Percentiles rank a stretch among this genome's conserved stretches.
Evolutionary conservation across 1,284 basidiomycete genomes (phyloP).

Genomic region (Cutaneotrichosporon cavernicola): DNA sequence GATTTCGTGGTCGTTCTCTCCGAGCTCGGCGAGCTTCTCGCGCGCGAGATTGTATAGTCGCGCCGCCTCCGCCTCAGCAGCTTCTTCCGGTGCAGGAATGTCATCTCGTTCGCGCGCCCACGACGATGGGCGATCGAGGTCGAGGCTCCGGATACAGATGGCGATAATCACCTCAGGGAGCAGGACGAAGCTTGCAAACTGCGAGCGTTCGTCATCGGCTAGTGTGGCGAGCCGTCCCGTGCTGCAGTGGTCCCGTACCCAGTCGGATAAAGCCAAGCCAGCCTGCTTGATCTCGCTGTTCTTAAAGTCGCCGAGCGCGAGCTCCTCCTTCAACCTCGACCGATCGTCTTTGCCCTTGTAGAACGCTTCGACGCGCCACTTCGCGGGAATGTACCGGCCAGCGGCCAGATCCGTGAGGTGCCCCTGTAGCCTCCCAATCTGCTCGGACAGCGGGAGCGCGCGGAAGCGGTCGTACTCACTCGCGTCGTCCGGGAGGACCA

Average conservation of each 20-base stretch:
- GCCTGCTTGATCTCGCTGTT: slow-evolving; percentile 28
- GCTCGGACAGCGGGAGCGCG: slow-evolving; percentile 19
- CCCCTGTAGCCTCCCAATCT: slow-evolving; percentile 29
- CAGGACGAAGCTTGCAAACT: slow-evolving; percentile 30
- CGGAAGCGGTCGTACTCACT: slow-evolving; percentile 14
- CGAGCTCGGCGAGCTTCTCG: slow-evolving; percentile 1
- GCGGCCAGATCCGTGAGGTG: slow-evolving; percentile 30
- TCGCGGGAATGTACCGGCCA: slow-evolving; percentile 36
- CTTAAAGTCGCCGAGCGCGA: slow-evolving; percentile 32
- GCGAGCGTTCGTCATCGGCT: slow-evolving; percentile 4
- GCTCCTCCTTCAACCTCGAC: slow-evolving; percentile 9
- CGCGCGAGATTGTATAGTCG: background rate
- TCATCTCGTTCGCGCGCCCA: background rate
- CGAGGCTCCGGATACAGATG: background rate
- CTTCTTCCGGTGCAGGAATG: background rate
- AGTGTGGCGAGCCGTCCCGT: slow-evolving; percentile 30
- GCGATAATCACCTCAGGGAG: slow-evolving; percentile 35
- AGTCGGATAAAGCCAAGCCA: slow-evolving; percentile 32
- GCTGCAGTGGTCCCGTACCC: slow-evolving; percentile 17
- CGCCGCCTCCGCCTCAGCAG: background rate
- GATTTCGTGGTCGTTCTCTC: background rate
- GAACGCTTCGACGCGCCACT: slow-evolving; percentile 36
- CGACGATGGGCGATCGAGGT: background rate
- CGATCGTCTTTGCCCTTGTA: slow-evolving; percentile 11
- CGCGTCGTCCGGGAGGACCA: background rate